Evolutionary conservation across 306 rosid species (phyloP).

Genomic region (Oxytropis ochrocephala): DNA sequence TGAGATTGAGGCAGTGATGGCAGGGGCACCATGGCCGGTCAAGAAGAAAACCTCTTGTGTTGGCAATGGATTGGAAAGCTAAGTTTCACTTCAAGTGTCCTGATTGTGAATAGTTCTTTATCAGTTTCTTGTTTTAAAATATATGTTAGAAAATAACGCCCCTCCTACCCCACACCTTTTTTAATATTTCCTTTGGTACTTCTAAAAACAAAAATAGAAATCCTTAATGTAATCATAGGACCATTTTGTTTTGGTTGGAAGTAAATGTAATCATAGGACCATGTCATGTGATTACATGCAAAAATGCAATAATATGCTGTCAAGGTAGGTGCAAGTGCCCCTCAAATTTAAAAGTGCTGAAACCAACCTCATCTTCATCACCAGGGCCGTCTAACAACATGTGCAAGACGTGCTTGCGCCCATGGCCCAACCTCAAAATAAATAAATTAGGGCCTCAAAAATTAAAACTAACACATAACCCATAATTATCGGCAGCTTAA

Average conservation of each 20-base stretch:
- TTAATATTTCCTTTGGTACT: background rate
- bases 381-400: no score
- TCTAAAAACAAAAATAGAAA: background rate
- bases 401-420: no score
- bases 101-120: background rate
- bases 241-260: background rate
- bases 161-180: background rate
- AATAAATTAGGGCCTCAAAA: no score
- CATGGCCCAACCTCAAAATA: no score
- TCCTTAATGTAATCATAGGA: background rate
- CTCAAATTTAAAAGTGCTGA: no score
- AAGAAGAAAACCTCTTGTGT: conserved; percentile 17
- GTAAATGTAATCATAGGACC: background rate
- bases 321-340: background rate
- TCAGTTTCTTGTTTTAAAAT: background rate
- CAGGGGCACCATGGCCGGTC: conserved; percentile 73
- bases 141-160: no score
- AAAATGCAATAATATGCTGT: background rate
- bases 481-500: no score
- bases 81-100: background rate
- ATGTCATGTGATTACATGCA: background rate
- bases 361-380: no score
- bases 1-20: conserved; percentile 93
- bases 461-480: no score
- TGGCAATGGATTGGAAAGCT: conserved; percentile 22